Percentiles rank a stretch among this genome's conserved stretches.
These are phyloP conservation scores for Colletotrichum sp. DNA, from an alignment of 2,329 filamentous ascomycete species.

Conservation along the genomic window DNA sequence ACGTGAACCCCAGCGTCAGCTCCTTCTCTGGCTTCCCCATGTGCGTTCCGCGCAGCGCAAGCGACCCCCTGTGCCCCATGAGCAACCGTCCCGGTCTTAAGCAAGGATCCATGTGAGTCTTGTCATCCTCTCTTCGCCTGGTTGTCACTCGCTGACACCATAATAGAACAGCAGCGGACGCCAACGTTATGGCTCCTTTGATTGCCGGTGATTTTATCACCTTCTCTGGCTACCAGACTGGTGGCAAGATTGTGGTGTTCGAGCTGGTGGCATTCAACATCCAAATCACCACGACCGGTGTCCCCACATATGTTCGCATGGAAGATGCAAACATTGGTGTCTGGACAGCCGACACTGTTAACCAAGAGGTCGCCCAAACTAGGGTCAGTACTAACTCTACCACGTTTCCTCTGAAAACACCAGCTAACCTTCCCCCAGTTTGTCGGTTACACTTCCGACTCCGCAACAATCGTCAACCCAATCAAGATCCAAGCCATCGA, in stretches of 20 bases:
- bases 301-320: slow-evolving; percentile 43
- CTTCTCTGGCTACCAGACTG: slow-evolving; percentile 38
- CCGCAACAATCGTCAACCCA: slow-evolving; percentile 26
- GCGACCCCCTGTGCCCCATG: slow-evolving; percentile 37
- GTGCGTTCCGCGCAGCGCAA: slow-evolving; percentile 50
- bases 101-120: slow-evolving; percentile 22
- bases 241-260: slow-evolving; percentile 39
- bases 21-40: slow-evolving; percentile 56
- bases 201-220: slow-evolving; percentile 44
- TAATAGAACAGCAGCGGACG: slow-evolving; percentile 35
- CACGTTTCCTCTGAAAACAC: no score
- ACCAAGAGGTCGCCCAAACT: slow-evolving; percentile 38
- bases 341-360: slow-evolving; percentile 33
- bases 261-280: slow-evolving; percentile 40
- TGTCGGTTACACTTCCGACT: slow-evolving; percentile 42
- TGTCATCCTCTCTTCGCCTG: background rate
- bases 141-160: background rate
- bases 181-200: slow-evolving; percentile 44
- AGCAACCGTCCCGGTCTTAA: slow-evolving; percentile 34
- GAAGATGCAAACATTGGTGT: slow-evolving; percentile 47
- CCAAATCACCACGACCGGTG: slow-evolving; percentile 38
- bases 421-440: slow-evolving; percentile 25
- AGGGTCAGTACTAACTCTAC: no score
- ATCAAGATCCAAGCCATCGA: slow-evolving; percentile 44
- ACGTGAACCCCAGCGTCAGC: slow-evolving; percentile 49